These are phyloP conservation scores for Cucurbita pepo DNA, from an alignment of 306 rosid species.

Conservation along the genomic window DNA sequence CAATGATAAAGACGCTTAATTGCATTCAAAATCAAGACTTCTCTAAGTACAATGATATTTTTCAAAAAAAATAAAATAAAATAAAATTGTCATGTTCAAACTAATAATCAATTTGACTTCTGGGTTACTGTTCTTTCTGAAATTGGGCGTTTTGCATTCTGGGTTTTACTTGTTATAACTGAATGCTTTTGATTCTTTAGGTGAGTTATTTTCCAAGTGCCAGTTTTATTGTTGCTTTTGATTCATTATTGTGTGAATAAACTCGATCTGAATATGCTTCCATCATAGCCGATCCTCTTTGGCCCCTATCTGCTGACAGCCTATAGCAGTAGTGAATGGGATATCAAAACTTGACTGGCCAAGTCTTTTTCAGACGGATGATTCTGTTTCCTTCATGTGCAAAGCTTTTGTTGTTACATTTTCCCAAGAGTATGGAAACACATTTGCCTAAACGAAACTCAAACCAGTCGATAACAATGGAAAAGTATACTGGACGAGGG, in stretches of 20 bases:
- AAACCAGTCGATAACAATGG: slow-evolving; percentile 39
- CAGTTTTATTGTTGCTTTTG: neutral
- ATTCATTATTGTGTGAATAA: slow-evolving; percentile 7
- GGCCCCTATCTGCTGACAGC: slow-evolving; percentile 74
- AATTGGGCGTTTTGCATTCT: neutral
- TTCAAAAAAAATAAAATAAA: too few species aligned
- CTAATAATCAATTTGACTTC: neutral
- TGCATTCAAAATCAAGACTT: too few species aligned
- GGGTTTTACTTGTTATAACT: slow-evolving; percentile 1
- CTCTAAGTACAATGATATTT: too few species aligned
- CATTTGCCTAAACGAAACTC: slow-evolving; percentile 36
- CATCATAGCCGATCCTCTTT: slow-evolving; percentile 52
- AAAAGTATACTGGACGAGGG: slow-evolving; percentile 31
- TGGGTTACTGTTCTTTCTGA: neutral
- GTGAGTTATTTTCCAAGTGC: neutral
- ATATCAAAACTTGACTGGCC: slow-evolving; percentile 22
- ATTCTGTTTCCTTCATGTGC: slow-evolving; percentile 46
- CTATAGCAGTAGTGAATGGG: slow-evolving; percentile 40
- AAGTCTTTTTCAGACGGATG: slow-evolving; percentile 32
- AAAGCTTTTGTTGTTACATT: slow-evolving; percentile 36
- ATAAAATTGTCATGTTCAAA: too few species aligned
- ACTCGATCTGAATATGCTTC: slow-evolving; percentile 42
- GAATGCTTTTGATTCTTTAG: neutral
- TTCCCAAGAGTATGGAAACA: slow-evolving; percentile 20
- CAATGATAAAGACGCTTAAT: too few species aligned